A percentile compares a stretch with the other conserved stretches of the same genome.
These are phyloP conservation scores for Cercospora sp. DNA, from an alignment of 2,329 filamentous ascomycete species.

Conservation along the genomic window DNA sequence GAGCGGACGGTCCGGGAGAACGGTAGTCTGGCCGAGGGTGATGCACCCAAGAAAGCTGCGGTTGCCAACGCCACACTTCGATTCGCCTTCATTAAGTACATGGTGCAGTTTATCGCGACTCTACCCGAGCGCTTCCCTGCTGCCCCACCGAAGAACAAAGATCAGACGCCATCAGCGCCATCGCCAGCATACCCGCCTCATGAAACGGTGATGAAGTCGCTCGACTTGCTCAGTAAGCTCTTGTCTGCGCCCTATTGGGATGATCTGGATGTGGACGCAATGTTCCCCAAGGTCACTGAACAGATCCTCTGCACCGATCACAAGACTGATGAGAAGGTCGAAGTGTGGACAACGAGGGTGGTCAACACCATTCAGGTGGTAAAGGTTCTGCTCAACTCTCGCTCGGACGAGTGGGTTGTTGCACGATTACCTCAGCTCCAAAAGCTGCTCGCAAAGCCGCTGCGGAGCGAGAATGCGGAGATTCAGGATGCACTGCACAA, in stretches of 20 bases:
- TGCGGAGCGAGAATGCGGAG: conserved; percentile 86
- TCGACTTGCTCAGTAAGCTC: conserved; percentile 78
- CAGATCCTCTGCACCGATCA: conserved; percentile 76
- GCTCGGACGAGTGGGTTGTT: conserved; percentile 87
- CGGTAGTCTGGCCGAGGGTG: conserved; percentile 36
- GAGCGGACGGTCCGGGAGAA: conserved; percentile 72
- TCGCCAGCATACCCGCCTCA: conserved; percentile 52
- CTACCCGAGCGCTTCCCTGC: conserved; percentile 79
- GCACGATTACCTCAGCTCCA: conserved; percentile 75
- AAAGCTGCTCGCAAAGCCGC: conserved; percentile 83
- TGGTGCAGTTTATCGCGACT: conserved; percentile 91
- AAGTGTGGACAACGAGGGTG: conserved; percentile 80
- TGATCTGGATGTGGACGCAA: conserved; percentile 78
- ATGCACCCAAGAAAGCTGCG: conserved; percentile 36
- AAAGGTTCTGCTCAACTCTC: conserved; percentile 83
- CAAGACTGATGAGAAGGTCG: conserved; percentile 53
- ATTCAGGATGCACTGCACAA: conserved; percentile 90
- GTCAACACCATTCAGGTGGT: conserved; percentile 93
- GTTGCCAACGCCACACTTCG: conserved; percentile 59
- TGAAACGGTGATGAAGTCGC: conserved; percentile 83
- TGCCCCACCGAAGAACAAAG: conserved; percentile 63
- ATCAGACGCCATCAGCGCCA: conserved; percentile 42
- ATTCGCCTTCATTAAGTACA: conserved; percentile 85
- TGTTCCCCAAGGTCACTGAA: conserved; percentile 88
- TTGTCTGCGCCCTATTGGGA: conserved; percentile 87